Evolutionary conservation across 75 land plant species (phyloP), one percentile per base, ranked within the genome.

Genomic region (Cryptomeria japonica): DNA sequence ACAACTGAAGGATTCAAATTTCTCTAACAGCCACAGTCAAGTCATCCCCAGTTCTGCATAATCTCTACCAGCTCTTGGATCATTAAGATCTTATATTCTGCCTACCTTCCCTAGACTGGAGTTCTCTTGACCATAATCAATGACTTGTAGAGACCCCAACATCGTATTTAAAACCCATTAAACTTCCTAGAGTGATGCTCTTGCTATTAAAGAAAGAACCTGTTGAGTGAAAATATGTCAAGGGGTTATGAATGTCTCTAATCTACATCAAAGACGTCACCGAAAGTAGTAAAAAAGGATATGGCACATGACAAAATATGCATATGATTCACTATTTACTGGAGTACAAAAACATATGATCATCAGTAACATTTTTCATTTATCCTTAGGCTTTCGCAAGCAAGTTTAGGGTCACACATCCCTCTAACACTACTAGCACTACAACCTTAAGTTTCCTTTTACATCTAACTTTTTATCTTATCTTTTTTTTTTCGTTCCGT

Each of bases 321-420:
- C 80, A 38, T 31, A 14, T n/a, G 80, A 14, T 4, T 78, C 42
- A 7, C 13, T n/a, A 9, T 10, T 0, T 51, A 10, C 10, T 12
- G 13, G 13, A 12, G 53, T 9, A 12, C 0, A 51, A 51, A 51
- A 12, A 12, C 10, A 51, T 6, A 51, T 51, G 41, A 39, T 39
- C 41, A 96, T 94, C 2, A 96, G 88, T 93, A 98, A 84, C 98
- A 96, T 89, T 96, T 97, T 91, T 96, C 97, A 41, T 89, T 95
- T 73, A 96, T 89, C 87, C 93, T 89, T 38, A 94, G 53, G 86
- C 94, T 94, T 87, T 93, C 95, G 87, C 99, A 95, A 19, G 98
- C 94, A 19, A 96, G 87, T 58, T 97, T 96, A 3, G 99, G 99
- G 99, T 98, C 87, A 96, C 90, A 85, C 96, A 95, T 18, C 99